Percentiles rank a stretch among this genome's conserved stretches.
phyloP scores from a whole-genome alignment of 106 monocot species.

The Dioscorea dumetorum region DNA sequence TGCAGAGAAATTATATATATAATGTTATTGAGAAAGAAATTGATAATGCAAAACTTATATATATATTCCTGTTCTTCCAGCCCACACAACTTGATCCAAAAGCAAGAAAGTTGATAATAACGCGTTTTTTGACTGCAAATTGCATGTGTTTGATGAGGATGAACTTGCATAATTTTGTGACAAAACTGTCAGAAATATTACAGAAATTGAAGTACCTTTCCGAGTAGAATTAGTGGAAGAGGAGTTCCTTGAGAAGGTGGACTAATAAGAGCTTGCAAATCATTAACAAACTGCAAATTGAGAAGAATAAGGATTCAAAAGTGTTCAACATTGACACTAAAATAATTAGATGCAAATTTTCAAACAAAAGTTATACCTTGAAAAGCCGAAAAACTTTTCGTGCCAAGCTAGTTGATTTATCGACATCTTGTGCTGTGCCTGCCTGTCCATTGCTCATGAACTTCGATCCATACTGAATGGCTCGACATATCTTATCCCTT shows the following conservation, averaged over 20 bases:
- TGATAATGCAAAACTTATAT: constrained; percentile 62
- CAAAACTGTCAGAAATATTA: neutral
- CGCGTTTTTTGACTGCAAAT: constrained; percentile 84
- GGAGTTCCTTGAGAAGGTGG: constrained; percentile 65
- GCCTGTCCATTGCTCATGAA: constrained; percentile 81
- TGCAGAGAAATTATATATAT: neutral
- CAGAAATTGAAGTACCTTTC: constrained; percentile 48
- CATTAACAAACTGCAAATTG: constrained; percentile 76
- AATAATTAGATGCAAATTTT: neutral
- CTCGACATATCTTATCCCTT: constrained; percentile 88
- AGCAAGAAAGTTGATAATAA: constrained; percentile 82
- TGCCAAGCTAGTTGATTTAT: constrained; percentile 81
- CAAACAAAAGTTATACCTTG: constrained; percentile 36
- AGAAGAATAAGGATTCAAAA: neutral
- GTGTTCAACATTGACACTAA: too few species aligned
- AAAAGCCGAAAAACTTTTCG: constrained; percentile 88
- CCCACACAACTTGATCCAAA: constrained; percentile 95
- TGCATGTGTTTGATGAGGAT: neutral
- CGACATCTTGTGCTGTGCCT: constrained; percentile 77
- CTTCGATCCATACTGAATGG: constrained; percentile 90
- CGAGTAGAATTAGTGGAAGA: constrained; percentile 69
- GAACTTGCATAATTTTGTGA: neutral
- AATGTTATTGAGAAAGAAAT: neutral
- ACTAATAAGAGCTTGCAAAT: constrained; percentile 83
- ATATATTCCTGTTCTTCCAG: constrained; percentile 78